phyloP scores from a whole-genome alignment of 352 stramenopile species.

The Phytopythium oedochilum region DNA sequence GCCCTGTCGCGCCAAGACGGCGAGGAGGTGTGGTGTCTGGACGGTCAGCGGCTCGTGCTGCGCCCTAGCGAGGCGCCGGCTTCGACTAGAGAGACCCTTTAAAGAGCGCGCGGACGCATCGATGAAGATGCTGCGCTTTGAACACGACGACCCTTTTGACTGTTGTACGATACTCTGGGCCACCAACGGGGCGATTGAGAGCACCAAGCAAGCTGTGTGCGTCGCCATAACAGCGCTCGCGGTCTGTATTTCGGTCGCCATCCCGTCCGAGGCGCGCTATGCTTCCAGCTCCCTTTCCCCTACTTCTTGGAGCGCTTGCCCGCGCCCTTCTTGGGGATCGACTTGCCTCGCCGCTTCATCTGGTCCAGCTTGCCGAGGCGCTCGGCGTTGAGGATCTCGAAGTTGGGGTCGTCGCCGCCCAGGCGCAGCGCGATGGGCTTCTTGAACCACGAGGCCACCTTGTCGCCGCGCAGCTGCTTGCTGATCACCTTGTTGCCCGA shows the following conservation, averaged over 20 bases:
- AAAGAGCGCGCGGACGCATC: background rate
- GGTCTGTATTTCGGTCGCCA: background rate
- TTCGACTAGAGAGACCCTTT: background rate
- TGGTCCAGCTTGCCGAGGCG: slow-evolving; percentile 73
- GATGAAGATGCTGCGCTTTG: background rate
- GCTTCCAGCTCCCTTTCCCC: background rate
- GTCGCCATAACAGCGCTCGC: background rate
- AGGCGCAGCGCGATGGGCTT: slow-evolving; percentile 75
- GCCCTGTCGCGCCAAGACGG: slow-evolving; percentile 13
- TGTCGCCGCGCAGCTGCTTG: slow-evolving; percentile 86
- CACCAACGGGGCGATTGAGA: too few relatives aligned
- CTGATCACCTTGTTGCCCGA: slow-evolving; percentile 89
- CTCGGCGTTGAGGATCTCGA: slow-evolving; percentile 77
- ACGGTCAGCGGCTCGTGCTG: slow-evolving; percentile 33
- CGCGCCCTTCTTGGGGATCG: slow-evolving; percentile 83
- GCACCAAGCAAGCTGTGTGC: too few relatives aligned
- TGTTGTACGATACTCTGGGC: background rate
- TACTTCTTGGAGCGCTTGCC: slow-evolving; percentile 88
- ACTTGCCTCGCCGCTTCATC: slow-evolving; percentile 86
- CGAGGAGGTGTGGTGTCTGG: slow-evolving; percentile 69
- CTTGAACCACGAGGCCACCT: slow-evolving; percentile 84
- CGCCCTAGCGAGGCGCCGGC: slow-evolving; percentile 1
- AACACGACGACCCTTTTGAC: background rate
- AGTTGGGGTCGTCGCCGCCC: slow-evolving; percentile 81
- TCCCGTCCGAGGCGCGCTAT: background rate